These are phyloP conservation scores for Botrytis paeoniae DNA, from an alignment of 2,329 filamentous ascomycete genomes.

Conservation along the genomic window DNA sequence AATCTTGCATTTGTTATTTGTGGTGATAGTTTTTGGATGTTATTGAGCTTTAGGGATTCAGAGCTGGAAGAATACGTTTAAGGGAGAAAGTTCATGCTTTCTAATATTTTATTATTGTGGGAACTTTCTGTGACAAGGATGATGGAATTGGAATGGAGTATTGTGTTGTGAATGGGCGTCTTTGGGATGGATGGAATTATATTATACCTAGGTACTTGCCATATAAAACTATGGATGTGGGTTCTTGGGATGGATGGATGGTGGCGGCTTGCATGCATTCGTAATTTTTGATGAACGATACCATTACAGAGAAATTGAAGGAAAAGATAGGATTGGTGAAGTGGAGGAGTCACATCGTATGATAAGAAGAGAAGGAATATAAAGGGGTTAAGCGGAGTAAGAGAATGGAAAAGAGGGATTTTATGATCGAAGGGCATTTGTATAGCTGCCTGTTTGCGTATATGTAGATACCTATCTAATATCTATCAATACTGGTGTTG, in stretches of 20 bases:
- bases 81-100: neutral
- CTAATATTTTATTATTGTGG: neutral
- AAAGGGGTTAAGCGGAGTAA: neutral
- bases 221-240: neutral
- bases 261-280: neutral
- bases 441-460: neutral
- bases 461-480: neutral
- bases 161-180: neutral
- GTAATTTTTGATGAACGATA: neutral
- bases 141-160: neutral
- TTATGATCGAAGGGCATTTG: neutral
- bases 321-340: neutral
- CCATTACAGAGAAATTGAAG: neutral
- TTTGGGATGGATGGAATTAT: neutral
- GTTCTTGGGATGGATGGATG: neutral
- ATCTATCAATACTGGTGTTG: neutral
- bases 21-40: constrained; percentile 5
- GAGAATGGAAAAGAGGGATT: neutral
- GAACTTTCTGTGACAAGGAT: neutral
- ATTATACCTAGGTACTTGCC: neutral
- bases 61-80: neutral
- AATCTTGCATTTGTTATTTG: constrained; percentile 15
- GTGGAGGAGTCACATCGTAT: neutral
- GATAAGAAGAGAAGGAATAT: neutral
- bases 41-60: neutral